Evolutionary conservation across 2,329 filamentous ascomycete genomes (phyloP).

Genomic region (Alternaria metachromatica): DNA sequence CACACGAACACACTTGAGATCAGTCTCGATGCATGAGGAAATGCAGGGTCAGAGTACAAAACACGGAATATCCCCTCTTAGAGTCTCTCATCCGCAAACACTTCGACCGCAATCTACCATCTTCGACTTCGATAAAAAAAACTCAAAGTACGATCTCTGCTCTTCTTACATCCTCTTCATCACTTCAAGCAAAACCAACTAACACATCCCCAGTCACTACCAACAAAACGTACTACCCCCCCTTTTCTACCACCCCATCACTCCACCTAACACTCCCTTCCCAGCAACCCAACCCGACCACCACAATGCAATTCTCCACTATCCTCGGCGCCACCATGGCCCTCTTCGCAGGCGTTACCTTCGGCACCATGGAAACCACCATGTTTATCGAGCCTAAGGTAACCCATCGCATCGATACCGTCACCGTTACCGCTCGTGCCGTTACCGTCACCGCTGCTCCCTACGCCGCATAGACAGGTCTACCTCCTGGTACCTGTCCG

Average conservation of each 20-base stretch:
- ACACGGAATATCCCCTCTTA: background rate
- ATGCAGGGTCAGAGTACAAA: background rate
- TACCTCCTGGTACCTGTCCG: background rate
- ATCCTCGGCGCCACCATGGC: background rate
- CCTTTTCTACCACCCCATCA: background rate
- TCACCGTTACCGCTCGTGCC: background rate
- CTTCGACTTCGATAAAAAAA: background rate
- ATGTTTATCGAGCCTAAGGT: background rate
- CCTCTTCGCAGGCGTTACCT: background rate
- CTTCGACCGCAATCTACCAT: background rate
- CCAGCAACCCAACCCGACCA: background rate
- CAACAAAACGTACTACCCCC: background rate
- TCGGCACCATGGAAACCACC: background rate
- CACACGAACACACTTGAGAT: background rate
- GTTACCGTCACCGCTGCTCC: background rate
- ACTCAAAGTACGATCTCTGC: background rate
- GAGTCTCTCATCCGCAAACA: background rate
- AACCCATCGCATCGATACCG: background rate
- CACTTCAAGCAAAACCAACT: background rate
- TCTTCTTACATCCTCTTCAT: background rate
- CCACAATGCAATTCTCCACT: slow-evolving; percentile 4
- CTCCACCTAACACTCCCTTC: background rate
- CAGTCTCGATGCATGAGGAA: background rate
- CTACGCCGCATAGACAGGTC: background rate
- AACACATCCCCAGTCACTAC: background rate